Evolutionary conservation across 225 moss, liverwort and hornwort genomes (phyloP), one percentile per base, ranked within the genome.

Genomic region (Physcomitrellopsis africana): DNA sequence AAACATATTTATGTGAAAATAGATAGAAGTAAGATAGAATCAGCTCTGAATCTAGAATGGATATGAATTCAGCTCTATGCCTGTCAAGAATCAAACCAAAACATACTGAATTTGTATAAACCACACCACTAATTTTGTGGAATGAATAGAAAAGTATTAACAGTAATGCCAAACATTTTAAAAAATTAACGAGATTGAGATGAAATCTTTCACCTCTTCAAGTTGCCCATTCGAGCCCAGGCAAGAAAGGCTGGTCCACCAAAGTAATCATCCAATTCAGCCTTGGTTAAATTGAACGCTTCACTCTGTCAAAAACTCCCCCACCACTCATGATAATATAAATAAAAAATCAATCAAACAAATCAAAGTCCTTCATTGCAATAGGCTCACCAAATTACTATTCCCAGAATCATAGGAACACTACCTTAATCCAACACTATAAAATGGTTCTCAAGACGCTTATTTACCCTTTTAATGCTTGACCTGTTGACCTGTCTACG

Each of bases 151-250:
- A 63, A 52, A 41, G 23, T 53, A 53, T 16, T 1, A 13, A 18
- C 43, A 62, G 45, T 9, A 49, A 10, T 43, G 63, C 18, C 49
- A n/a, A 60, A 49, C n/a, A n/a, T 7, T 32, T 72, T 37, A 37
- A 67, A 52, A 60, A 18, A 77, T 41, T n/a, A 17, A 10, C 24
- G 53, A 67, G 54, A 62, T 43, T 14, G 16, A 77, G 74, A 74
- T 47, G 3, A 62, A 56, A 51, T 71, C 9, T 18, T 19, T 70
- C 82, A 96, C 92, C 88, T 92, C 65, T 94, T 89, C 68, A 96
- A 71, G 80, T 96, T 96, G 63, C 94, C 96, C 96, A 96, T 96
- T 76, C 91, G 79, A 54, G 94, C 86, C 96, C 94, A 96, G 56
- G 94, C 92, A 81, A 96, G 90, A 81, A 96, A 94, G 64, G 87